A percentile compares a stretch with the other conserved stretches of the same genome.
Evolutionary conservation across 2,329 filamentous ascomycete species (phyloP).

Genomic region (Ophiobolus disseminans): DNA sequence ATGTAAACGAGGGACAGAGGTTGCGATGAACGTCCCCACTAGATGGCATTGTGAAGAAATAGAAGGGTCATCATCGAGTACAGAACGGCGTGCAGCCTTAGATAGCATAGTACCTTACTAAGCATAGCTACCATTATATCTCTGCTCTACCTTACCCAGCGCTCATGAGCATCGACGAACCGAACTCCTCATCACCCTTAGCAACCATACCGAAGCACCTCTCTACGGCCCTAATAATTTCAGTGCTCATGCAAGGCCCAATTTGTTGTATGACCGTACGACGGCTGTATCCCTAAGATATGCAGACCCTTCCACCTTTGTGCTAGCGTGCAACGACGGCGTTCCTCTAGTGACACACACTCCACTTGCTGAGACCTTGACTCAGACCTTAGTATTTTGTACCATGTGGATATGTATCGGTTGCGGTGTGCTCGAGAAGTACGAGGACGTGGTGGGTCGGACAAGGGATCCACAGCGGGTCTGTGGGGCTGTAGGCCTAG

Average conservation of each 20-base stretch:
- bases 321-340: constrained; percentile 12
- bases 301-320: constrained; percentile 15
- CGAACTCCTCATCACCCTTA: constrained; percentile 15
- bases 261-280: constrained; percentile 17
- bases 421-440: not conserved
- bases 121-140: constrained; percentile 14
- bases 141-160: constrained; percentile 16
- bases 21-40: constrained; percentile 13
- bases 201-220: constrained; percentile 16
- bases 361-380: constrained; percentile 14
- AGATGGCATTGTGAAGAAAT: constrained; percentile 13
- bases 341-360: constrained; percentile 7
- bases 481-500: constrained; percentile 11
- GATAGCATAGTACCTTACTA: constrained; percentile 13
- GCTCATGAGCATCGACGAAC: constrained; percentile 14
- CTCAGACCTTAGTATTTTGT: not conserved
- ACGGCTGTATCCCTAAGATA: constrained; percentile 23
- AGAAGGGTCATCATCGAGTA: constrained; percentile 12
- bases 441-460: constrained; percentile 7
- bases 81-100: constrained; percentile 16
- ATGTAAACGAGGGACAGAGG: no score
- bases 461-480: constrained; percentile 14
- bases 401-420: not conserved
- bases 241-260: constrained; percentile 18
- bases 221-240: constrained; percentile 14